A percentile compares a stretch with the other conserved stretches of the same genome.
Evolutionary conservation across 768 basidiomycete genomes (phyloP).

Genomic region (Lentinula sp.): DNA sequence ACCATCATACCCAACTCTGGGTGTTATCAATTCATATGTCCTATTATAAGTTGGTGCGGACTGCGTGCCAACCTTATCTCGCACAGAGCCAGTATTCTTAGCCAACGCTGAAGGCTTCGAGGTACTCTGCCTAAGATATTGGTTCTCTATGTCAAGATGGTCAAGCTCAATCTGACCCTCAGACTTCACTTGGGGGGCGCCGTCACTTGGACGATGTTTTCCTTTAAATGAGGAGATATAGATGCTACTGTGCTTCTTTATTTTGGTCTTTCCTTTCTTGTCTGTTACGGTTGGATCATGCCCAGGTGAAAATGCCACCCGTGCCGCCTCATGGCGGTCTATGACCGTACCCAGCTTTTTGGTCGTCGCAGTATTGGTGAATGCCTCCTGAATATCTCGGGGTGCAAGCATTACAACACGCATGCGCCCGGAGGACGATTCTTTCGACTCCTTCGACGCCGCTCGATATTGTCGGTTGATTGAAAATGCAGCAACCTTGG

Average conservation of each 20-base stretch:
- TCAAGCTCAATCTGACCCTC: neutral
- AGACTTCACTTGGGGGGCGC: neutral
- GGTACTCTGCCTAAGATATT: neutral
- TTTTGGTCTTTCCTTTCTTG: neutral
- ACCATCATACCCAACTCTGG: neutral
- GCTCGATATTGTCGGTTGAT: neutral
- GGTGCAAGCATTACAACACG: conserved; percentile 5
- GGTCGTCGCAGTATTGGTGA: neutral
- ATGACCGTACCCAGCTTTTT: neutral
- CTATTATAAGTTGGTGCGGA: neutral
- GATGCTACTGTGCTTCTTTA: neutral
- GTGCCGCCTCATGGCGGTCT: neutral
- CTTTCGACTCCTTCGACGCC: neutral
- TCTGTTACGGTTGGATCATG: neutral
- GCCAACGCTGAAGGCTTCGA: neutral
- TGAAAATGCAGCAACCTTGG: conserved; percentile 4
- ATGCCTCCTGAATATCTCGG: neutral
- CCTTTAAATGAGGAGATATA: neutral
- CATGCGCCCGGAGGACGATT: neutral
- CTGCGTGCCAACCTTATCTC: neutral
- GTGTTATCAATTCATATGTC: neutral
- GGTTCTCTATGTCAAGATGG: neutral
- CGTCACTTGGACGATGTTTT: neutral
- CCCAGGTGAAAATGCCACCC: neutral
- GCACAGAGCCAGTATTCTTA: neutral